Conservation (phyloP, 805 yeast species). For the Zygosaccharomyces gambellarensis region DNA sequence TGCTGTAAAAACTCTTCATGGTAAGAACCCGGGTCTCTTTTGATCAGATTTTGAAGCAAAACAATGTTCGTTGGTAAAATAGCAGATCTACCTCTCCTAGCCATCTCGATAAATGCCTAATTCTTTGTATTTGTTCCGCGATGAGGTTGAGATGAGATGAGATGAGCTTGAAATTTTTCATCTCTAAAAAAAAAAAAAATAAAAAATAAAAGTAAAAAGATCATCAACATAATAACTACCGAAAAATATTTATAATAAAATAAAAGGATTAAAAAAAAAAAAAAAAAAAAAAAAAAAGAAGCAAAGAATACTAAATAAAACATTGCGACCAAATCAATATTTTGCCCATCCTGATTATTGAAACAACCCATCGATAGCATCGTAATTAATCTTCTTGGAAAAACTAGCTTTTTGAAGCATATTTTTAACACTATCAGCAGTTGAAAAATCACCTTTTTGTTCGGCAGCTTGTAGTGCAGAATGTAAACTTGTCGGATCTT, state of each 20-base stretch:
- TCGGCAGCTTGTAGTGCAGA: slow-evolving; percentile 39
- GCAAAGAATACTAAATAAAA: background rate
- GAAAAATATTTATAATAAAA: background rate
- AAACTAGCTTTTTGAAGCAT: slow-evolving; percentile 72
- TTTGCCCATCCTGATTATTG: slow-evolving; percentile 14
- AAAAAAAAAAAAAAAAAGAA: background rate
- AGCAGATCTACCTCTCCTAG: slow-evolving; percentile 84
- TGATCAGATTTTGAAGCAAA: slow-evolving; percentile 82
- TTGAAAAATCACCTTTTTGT: slow-evolving; percentile 41
- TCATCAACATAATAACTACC: too few relatives aligned
- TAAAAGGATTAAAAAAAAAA: background rate
- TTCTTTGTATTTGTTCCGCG: background rate
- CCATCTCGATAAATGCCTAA: slow-evolving; percentile 47
- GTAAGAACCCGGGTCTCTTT: slow-evolving; percentile 91
- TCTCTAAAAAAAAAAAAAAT: background rate
- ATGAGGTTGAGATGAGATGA: slow-evolving; percentile 24
- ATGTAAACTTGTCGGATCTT: slow-evolving; percentile 34
- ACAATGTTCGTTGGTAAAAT: slow-evolving; percentile 89
- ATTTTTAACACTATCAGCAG: slow-evolving; percentile 74
- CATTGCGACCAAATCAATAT: background rate
- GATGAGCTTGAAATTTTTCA: slow-evolving; percentile 18
- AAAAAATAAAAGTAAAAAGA: background rate
- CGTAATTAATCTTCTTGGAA: slow-evolving; percentile 87
- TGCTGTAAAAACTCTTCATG: slow-evolving; percentile 91
- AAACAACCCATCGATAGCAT: slow-evolving; percentile 58